A percentile compares a stretch with the other conserved stretches of the same genome.
phyloP scores from a whole-genome alignment of 441 rosid species.

The Theobroma grandiflorum region DNA sequence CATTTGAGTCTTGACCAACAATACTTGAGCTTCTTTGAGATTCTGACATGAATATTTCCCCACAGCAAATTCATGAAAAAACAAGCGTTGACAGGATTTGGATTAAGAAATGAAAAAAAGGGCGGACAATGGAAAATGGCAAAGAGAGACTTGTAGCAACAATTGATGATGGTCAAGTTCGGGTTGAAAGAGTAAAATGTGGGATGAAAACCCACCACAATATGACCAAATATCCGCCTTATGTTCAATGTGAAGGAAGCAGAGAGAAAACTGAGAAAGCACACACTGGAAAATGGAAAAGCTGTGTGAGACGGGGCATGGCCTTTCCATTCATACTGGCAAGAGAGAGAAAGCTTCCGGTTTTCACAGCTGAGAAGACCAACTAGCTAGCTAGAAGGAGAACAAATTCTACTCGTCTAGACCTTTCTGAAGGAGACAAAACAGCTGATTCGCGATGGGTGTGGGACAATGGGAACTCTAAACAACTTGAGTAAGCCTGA shows the following conservation, averaged over 20 bases:
- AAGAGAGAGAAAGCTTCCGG: background rate
- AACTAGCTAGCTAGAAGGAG: too few species aligned
- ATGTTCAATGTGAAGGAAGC: background rate
- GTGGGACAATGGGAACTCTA: background rate
- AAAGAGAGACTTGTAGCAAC: too few species aligned
- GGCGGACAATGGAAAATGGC: too few species aligned
- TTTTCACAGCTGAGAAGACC: background rate
- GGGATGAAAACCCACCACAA: background rate
- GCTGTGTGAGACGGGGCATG: background rate
- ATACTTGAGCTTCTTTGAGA: background rate
- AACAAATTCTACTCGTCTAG: background rate
- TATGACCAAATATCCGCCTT: background rate
- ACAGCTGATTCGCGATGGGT: background rate
- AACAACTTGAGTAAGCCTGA: background rate
- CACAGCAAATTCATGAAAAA: too few species aligned
- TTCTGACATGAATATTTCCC: background rate
- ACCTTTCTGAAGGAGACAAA: background rate
- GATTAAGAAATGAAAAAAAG: too few species aligned
- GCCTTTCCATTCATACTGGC: background rate
- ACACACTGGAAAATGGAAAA: background rate
- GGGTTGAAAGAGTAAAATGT: background rate
- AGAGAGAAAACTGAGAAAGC: background rate
- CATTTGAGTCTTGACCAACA: constrained; percentile 4
- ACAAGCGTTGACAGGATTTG: too few species aligned
- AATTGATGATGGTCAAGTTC: background rate